phyloP scores from a whole-genome alignment of 176 grass and related monocot species.

The Thalia dealbata region DNA sequence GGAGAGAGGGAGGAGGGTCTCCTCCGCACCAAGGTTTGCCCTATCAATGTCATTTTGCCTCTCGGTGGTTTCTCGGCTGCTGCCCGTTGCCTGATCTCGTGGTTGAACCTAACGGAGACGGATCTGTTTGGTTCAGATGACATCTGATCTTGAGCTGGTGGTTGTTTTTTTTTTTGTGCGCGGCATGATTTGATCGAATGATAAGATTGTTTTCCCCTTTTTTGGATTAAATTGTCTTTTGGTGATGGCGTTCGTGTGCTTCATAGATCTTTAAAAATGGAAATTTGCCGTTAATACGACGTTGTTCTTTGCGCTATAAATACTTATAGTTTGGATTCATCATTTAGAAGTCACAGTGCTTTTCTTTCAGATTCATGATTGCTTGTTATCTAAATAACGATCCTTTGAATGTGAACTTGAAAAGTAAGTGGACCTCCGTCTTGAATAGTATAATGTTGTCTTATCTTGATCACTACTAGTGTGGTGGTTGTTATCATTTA shows the following conservation, averaged over 20 bases:
- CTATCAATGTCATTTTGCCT: neutral
- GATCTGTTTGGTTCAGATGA: neutral
- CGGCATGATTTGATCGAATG: neutral
- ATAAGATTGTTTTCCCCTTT: neutral
- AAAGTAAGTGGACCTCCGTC: neutral
- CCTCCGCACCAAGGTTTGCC: neutral
- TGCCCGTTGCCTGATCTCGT: neutral
- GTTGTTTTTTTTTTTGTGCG: neutral
- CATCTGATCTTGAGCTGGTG: neutral
- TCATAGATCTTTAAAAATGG: too few species aligned
- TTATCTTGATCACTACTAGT: too few species aligned
- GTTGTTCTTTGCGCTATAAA: too few species aligned
- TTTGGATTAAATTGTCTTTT: neutral
- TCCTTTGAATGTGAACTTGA: neutral
- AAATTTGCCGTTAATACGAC: too few species aligned
- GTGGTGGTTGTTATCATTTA: neutral
- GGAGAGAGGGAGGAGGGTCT: neutral
- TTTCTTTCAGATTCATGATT: neutral
- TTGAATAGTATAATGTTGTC: too few species aligned
- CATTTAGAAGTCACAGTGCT: neutral
- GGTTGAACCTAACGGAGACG: neutral
- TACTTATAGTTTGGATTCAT: too few species aligned
- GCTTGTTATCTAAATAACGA: neutral
- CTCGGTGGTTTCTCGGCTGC: neutral
- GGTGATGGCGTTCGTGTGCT: neutral